phyloP scores from a whole-genome alignment of 2,329 filamentous ascomycete species.

The Epichloe bromicola region DNA sequence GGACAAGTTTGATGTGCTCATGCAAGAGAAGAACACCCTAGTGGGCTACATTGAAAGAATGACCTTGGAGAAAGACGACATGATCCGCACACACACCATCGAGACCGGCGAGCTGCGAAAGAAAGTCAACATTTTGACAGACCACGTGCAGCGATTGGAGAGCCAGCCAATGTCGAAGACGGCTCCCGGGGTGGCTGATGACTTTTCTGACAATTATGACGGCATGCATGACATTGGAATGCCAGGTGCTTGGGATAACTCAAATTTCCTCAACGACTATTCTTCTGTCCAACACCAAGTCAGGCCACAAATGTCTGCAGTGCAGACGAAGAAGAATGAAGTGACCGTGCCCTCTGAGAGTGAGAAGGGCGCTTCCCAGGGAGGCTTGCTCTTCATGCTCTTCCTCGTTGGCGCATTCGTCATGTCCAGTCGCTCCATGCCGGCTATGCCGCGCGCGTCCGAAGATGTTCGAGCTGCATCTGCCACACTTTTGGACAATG shows the following conservation, averaged over 20 bases:
- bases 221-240: constrained; percentile 78
- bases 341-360: constrained; percentile 27
- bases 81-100: constrained; percentile 76
- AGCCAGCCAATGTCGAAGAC: constrained; percentile 31
- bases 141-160: constrained; percentile 60
- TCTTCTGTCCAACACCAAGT: constrained; percentile 49
- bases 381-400: constrained; percentile 82
- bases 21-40: constrained; percentile 61
- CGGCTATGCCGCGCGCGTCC: constrained; percentile 63
- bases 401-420: constrained; percentile 94
- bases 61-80: constrained; percentile 79
- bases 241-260: constrained; percentile 69
- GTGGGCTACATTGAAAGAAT: constrained; percentile 64
- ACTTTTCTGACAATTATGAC: constrained; percentile 58
- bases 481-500: constrained; percentile 63
- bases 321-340: constrained; percentile 38
- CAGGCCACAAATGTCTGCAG: constrained; percentile 38
- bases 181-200: constrained; percentile 35
- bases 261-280: constrained; percentile 59
- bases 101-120: constrained; percentile 87
- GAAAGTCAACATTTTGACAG: constrained; percentile 73
- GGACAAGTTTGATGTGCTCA: constrained; percentile 55
- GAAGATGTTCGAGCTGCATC: constrained; percentile 71
- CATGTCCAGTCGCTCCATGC: constrained; percentile 66
- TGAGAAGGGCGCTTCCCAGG: constrained; percentile 60